Evolutionary conservation across 2,329 filamentous ascomycete species (phyloP).

Genomic region (Davidsoniella australis): DNA sequence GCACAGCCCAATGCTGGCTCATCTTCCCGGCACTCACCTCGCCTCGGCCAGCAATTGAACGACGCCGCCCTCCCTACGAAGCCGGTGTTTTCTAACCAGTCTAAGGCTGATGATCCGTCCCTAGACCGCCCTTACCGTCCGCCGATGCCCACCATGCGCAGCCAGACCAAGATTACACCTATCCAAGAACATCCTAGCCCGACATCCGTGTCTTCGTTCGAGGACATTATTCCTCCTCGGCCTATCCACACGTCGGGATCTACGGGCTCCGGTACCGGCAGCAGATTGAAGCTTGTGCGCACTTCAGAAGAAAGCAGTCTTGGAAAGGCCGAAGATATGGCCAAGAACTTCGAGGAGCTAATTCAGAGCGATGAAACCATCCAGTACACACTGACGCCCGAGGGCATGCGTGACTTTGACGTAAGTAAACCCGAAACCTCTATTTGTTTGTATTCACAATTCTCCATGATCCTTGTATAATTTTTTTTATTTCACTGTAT

Average conservation of each 20-base stretch:
- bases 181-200: constrained; percentile 13
- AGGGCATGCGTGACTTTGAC: constrained; percentile 61
- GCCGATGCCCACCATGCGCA: background rate
- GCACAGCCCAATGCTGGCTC: constrained; percentile 1
- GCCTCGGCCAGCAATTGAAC: background rate
- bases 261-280: constrained; percentile 30
- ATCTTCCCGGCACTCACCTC: constrained; percentile 4
- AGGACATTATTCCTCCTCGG: constrained; percentile 15
- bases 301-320: constrained; percentile 40
- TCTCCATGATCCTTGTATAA: too few relatives aligned
- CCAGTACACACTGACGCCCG: constrained; percentile 65
- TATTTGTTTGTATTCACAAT: background rate
- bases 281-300: constrained; percentile 35
- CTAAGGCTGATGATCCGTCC: constrained; percentile 18
- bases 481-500: background rate
- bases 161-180: constrained; percentile 10
- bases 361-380: constrained; percentile 72
- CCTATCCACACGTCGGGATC: constrained; percentile 33
- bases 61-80: background rate
- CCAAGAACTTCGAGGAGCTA: constrained; percentile 57
- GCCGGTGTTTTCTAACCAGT: background rate
- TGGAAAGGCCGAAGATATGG: constrained; percentile 36
- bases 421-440: constrained; percentile 29
- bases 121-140: constrained; percentile 9
- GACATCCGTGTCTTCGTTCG: constrained; percentile 1